Base-by-base conservation (phyloP, 2,329 filamentous ascomycete species). In the Stagonosporopsis cucurbitacearum region DNA sequence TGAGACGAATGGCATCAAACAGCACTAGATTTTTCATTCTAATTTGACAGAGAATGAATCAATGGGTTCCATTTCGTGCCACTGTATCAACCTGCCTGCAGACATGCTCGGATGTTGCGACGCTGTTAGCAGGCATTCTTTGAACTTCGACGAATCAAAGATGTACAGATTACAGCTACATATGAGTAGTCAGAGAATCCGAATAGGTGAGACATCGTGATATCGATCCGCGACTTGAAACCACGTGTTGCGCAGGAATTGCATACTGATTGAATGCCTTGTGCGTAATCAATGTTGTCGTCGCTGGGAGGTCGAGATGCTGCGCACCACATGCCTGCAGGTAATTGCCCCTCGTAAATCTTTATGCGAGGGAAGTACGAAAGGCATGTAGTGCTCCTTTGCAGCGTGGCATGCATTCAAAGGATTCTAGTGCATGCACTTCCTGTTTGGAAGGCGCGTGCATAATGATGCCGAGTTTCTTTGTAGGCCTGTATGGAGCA, bases 151-250 rank as follows among this genome's bases (percentile, higher is more conserved):
- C 50, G 39, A 20, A 12, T 53, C 17, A 23, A 44, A 44, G 43
- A 54, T 39, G 48, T 54, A 54, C 48, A 49, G 15, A 60, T 60
- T 62, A 64, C 63, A 62, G 39, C 40, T 55, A 33, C 42, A 59
- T 59, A 43, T 57, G 58, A 51, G 54, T 59, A 23, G 33, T 45
- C 28, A 46, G 46, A 54, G 30, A 26, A 43, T 40, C 54, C 41
- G 50, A 35, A 22, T 32, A 22, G 39, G 36, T 37, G 53, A 55
- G 36, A 42, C 19, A 41, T 20, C 20, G 44, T 35, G 32, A 32
- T 45, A 50, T 41, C 47, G 26, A 54, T 26, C 13, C 52, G 22
- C 32, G 32, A 36, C 37, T 7, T 33, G 36, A 40, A 47, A 40
- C 28, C 6, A 19, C 9, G 12, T 43, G 43, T 37, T 40, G 44